phyloP scores from a whole-genome alignment of 768 basidiomycete species.

The Termitomyces sp. region DNA sequence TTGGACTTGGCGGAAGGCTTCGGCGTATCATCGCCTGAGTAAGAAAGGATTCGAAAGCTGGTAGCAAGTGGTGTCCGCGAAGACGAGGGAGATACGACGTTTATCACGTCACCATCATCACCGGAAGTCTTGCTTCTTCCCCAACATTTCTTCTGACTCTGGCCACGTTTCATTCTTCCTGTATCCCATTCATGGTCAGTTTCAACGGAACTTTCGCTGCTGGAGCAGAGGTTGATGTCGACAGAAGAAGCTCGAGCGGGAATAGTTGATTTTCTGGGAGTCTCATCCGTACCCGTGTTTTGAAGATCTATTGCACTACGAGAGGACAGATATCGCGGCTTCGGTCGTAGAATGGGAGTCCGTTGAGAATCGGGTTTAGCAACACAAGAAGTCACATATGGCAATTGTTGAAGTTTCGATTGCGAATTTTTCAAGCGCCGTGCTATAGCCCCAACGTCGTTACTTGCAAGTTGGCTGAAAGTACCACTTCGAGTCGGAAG shows the following conservation, averaged over 20 bases:
- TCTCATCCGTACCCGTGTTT: slow-evolving; percentile 1
- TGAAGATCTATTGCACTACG: background rate
- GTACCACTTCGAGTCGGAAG: background rate
- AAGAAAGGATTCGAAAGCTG: background rate
- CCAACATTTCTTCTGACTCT: slow-evolving; percentile 1
- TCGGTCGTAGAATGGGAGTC: background rate
- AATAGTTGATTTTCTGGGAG: background rate
- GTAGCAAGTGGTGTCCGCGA: background rate
- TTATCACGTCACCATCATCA: background rate
- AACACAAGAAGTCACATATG: background rate
- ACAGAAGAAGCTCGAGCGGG: background rate
- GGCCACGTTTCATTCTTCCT: slow-evolving; percentile 5
- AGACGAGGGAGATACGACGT: background rate
- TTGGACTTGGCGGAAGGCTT: slow-evolving; percentile 1
- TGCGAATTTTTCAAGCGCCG: background rate
- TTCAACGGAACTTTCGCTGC: slow-evolving; percentile 6
- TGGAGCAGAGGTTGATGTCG: slow-evolving; percentile 9
- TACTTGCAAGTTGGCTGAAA: background rate
- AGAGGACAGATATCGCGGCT: background rate
- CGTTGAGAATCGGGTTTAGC: background rate
- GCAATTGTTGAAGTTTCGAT: background rate
- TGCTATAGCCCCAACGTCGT: background rate
- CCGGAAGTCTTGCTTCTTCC: background rate
- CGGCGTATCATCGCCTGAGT: slow-evolving; percentile 9
- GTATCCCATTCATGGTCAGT: slow-evolving; percentile 4